These are phyloP conservation scores for Exophiala aquamarina DNA, from an alignment of 2,329 filamentous ascomycete genomes.

Conservation along the genomic window DNA sequence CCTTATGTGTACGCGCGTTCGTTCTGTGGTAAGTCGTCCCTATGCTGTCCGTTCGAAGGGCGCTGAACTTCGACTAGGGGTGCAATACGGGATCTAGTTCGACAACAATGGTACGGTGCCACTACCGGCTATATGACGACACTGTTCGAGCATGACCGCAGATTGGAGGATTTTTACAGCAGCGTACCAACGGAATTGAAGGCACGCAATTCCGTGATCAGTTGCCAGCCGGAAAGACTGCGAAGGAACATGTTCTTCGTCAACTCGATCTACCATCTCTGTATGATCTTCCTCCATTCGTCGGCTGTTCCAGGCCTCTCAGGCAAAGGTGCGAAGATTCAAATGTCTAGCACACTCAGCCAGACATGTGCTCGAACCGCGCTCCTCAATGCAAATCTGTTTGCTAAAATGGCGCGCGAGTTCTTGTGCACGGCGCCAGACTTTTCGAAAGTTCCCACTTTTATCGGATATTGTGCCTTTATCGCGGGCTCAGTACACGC, in stretches of 20 bases:
- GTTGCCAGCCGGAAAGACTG: background rate
- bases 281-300: background rate
- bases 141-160: background rate
- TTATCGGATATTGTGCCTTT: background rate
- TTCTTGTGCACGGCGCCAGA: background rate
- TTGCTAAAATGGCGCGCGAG: conserved; percentile 1
- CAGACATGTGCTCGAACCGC: background rate
- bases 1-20: too few species aligned
- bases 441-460: background rate
- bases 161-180: background rate
- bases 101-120: background rate
- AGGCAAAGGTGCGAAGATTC: background rate
- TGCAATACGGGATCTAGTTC: background rate
- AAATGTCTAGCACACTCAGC: background rate
- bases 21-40: too few species aligned
- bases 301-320: background rate
- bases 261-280: conserved; percentile 1
- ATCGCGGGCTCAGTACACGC: conserved; percentile 1
- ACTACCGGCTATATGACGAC: background rate
- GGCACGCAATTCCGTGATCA: background rate
- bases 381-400: background rate
- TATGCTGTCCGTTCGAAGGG: background rate
- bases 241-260: background rate
- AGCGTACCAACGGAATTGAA: background rate
- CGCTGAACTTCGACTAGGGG: background rate